phyloP scores from a whole-genome alignment of 768 basidiomycete genomes.

The Serendipita sp. region DNA sequence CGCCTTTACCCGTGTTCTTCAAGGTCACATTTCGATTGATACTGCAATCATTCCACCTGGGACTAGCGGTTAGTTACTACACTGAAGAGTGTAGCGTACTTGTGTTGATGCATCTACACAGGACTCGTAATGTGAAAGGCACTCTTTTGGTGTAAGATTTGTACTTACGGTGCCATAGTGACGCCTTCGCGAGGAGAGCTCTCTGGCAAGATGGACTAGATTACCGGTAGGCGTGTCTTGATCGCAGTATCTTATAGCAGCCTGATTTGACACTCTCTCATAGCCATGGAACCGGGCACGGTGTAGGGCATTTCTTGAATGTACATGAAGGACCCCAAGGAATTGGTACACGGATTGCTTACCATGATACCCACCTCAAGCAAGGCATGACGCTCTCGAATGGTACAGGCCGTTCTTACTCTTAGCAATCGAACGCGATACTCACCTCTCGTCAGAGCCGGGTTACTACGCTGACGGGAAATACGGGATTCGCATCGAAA shows the following conservation, averaged over 20 bases:
- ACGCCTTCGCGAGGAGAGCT: conserved; percentile 61
- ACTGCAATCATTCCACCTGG: conserved; percentile 66
- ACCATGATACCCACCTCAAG: conserved; percentile 58
- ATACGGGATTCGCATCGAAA: conserved; percentile 90
- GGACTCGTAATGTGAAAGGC: background rate
- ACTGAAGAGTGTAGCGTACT: background rate
- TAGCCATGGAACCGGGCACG: conserved; percentile 88
- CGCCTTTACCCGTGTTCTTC: conserved; percentile 81
- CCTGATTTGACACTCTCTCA: background rate
- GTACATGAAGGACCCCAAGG: conserved; percentile 78
- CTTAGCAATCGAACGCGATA: background rate
- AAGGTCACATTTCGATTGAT: conserved; percentile 86
- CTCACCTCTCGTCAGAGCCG: conserved; percentile 37
- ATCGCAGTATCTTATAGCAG: no score
- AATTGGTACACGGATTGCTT: conserved; percentile 38
- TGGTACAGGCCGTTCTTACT: conserved; percentile 22
- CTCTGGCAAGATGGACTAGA: conserved; percentile 84
- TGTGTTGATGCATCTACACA: background rate
- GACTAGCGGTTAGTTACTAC: conserved; percentile 50
- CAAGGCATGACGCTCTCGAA: conserved; percentile 86
- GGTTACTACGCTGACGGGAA: conserved; percentile 84
- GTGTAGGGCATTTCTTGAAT: conserved; percentile 56
- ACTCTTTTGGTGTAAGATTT: background rate
- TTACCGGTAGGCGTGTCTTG: conserved; percentile 31
- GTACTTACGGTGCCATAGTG: conserved; percentile 28